These are phyloP conservation scores for Botrytis tulipae DNA, from an alignment of 2,329 filamentous ascomycete species.

Conservation along the genomic window DNA sequence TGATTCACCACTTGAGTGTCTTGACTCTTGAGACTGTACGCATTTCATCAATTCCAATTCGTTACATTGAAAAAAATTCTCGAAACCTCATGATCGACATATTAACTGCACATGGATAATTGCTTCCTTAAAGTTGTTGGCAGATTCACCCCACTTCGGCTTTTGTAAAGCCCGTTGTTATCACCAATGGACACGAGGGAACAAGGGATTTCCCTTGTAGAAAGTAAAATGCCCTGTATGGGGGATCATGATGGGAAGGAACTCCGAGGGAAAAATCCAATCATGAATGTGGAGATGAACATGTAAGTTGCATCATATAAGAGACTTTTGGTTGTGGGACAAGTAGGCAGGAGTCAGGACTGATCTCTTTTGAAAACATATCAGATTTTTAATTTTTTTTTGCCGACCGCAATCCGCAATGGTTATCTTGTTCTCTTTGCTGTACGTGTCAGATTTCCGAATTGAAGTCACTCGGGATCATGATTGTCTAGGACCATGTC, in stretches of 20 bases:
- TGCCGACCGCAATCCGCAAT: background rate
- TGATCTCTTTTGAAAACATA: background rate
- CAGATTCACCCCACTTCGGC: background rate
- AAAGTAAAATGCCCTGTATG: background rate
- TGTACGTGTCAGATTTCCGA: background rate
- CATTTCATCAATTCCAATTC: background rate
- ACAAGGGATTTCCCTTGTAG: background rate
- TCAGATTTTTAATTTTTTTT: background rate
- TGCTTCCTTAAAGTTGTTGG: background rate
- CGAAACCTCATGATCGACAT: background rate
- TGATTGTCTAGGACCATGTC: conserved; percentile 3
- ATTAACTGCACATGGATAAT: background rate
- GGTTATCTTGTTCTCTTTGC: background rate
- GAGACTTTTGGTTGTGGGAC: background rate
- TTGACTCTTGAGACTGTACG: background rate
- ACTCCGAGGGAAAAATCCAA: background rate
- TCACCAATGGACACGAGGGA: conserved; percentile 5
- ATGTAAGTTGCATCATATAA: background rate
- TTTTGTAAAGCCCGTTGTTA: background rate
- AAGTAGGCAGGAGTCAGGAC: too few species aligned
- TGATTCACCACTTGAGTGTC: background rate
- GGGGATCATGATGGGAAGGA: background rate
- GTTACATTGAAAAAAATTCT: background rate
- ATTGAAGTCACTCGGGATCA: background rate
- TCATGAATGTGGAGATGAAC: background rate